A percentile compares a stretch with the other conserved stretches of the same genome.
Evolutionary conservation across 495 filamentous ascomycete genomes (phyloP).

Genomic region (Aspergillus panamensis): DNA sequence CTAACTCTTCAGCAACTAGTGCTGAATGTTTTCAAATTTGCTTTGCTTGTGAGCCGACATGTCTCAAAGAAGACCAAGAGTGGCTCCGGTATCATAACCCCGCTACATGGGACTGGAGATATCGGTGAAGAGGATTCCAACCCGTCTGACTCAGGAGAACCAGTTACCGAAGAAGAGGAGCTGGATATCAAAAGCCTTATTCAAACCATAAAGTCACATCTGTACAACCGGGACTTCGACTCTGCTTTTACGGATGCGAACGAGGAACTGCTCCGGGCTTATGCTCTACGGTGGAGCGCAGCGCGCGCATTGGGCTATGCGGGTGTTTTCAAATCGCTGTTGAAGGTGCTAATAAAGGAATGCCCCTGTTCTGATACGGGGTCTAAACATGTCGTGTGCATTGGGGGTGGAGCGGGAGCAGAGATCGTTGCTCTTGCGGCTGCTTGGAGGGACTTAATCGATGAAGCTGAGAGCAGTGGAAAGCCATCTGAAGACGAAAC

Average conservation of each 20-base stretch:
- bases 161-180: slow-evolving; percentile 9
- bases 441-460: slow-evolving; percentile 48
- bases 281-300: slow-evolving; percentile 85
- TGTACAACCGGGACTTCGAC: slow-evolving; percentile 81
- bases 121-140: no score
- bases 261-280: slow-evolving; percentile 66
- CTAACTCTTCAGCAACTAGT: slow-evolving; percentile 65
- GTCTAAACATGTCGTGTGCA: slow-evolving; percentile 51
- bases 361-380: neutral
- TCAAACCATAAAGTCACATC: slow-evolving; percentile 76
- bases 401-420: slow-evolving; percentile 84
- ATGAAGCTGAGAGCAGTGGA: slow-evolving; percentile 2
- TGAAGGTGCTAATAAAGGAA: slow-evolving; percentile 13
- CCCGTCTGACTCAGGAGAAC: no score
- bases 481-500: neutral
- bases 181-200: slow-evolving; percentile 53
- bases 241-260: slow-evolving; percentile 65
- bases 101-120: neutral
- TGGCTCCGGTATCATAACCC: neutral
- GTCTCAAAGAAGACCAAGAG: slow-evolving; percentile 12
- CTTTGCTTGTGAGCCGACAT: slow-evolving; percentile 42
- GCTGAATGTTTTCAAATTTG: slow-evolving; percentile 69
- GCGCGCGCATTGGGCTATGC: slow-evolving; percentile 76
- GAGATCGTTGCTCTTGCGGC: slow-evolving; percentile 76
- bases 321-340: slow-evolving; percentile 53